Evolutionary conservation across 169 alveolate genomes (phyloP).

Genomic region (Theileria parva): DNA sequence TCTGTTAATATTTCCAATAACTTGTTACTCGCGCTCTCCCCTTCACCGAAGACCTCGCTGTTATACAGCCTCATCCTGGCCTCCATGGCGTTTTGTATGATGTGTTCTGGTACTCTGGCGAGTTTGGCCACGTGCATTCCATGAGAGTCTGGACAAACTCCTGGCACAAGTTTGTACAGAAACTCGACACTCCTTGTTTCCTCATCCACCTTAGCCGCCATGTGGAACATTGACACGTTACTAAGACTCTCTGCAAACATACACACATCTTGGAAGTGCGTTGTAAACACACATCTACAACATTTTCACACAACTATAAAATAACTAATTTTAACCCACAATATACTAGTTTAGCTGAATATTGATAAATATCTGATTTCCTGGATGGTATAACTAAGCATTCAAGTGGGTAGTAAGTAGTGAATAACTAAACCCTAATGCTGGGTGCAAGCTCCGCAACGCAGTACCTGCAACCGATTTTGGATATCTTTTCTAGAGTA

Average conservation of each 20-base stretch:
- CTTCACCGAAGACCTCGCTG: background rate
- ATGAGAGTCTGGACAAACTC: slow-evolving; percentile 93
- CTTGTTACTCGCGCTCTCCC: background rate
- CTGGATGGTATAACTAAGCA: slow-evolving; percentile 37
- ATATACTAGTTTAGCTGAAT: too few relatives aligned
- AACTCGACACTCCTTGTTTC: slow-evolving; percentile 82
- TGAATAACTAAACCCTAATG: too few relatives aligned
- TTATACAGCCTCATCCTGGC: slow-evolving; percentile 14
- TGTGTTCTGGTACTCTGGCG: slow-evolving; percentile 89
- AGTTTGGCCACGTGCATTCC: slow-evolving; percentile 96
- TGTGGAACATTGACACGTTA: slow-evolving; percentile 78
- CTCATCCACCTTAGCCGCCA: slow-evolving; percentile 84
- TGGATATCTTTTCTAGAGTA: slow-evolving; percentile 85
- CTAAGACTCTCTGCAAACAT: slow-evolving; percentile 53
- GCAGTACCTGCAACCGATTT: slow-evolving; percentile 32
- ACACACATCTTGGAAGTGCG: slow-evolving; percentile 91
- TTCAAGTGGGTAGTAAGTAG: too few relatives aligned
- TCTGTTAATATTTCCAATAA: background rate
- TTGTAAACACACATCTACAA: slow-evolving; percentile 92
- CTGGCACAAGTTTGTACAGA: slow-evolving; percentile 90
- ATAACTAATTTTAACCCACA: too few relatives aligned
- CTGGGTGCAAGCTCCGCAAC: too few relatives aligned
- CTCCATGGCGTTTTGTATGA: slow-evolving; percentile 37
- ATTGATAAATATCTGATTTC: too few relatives aligned
- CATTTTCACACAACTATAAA: slow-evolving; percentile 24